Percentiles rank a stretch among this genome's conserved stretches.
Conservation (phyloP, 345 rosid genomes). For the Carallia pectinifolia region DNA sequence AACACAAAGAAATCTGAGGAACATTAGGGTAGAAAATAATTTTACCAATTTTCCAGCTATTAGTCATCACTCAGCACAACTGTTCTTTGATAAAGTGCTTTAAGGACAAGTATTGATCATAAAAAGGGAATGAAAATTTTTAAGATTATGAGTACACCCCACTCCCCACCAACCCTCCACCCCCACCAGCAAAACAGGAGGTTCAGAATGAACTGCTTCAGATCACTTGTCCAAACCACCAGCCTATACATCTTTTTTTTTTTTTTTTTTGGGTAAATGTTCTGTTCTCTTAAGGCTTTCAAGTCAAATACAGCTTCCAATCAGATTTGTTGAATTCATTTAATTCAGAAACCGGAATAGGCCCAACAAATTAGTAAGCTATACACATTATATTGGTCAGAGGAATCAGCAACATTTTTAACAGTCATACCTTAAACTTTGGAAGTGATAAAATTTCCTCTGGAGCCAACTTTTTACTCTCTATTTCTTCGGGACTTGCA, state of each 20-base stretch:
- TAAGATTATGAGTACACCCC: too few relatives aligned
- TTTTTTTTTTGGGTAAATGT: too few relatives aligned
- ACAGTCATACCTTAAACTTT: slow-evolving; percentile 67
- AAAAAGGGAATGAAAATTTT: too few relatives aligned
- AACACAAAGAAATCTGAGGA: too few relatives aligned
- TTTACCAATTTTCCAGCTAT: not conserved
- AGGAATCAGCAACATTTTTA: slow-evolving; percentile 3
- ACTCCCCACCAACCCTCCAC: too few relatives aligned
- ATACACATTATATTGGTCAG: not conserved
- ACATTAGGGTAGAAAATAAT: too few relatives aligned
- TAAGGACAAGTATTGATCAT: not conserved
- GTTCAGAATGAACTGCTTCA: not conserved
- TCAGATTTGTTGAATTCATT: not conserved
- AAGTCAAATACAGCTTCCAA: not conserved
- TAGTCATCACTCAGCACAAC: not conserved
- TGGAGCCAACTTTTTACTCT: slow-evolving; percentile 70
- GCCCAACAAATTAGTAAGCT: not conserved
- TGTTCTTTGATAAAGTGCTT: not conserved
- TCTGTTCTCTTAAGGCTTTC: not conserved
- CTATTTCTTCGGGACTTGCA: slow-evolving; percentile 62
- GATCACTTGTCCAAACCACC: not conserved
- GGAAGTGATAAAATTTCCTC: slow-evolving; percentile 91
- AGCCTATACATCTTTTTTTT: too few relatives aligned
- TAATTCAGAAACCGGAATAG: not conserved
- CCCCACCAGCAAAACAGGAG: not conserved